These are phyloP conservation scores for Forsythia suspensa DNA, from an alignment of 257 asterid genomes.

Conservation along the genomic window DNA sequence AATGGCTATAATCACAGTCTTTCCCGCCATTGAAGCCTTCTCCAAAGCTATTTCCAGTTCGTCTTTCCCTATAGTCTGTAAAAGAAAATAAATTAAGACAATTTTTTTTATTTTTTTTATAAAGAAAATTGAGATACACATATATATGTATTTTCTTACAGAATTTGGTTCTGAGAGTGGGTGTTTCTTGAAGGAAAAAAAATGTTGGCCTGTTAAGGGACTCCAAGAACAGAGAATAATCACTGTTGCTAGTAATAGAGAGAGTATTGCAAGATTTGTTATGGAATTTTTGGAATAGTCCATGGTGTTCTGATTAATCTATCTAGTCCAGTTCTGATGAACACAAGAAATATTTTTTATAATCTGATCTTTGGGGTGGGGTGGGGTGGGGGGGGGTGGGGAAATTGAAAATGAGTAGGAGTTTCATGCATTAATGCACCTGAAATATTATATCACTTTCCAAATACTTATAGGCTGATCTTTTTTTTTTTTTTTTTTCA, in stretches of 20 bases:
- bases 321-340: not conserved
- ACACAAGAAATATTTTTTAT: not conserved
- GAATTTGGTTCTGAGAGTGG: slow-evolving; percentile 6
- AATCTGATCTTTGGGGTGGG: not conserved
- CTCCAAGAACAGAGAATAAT: slow-evolving; percentile 30
- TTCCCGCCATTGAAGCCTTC: slow-evolving; percentile 54
- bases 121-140: too few relatives aligned
- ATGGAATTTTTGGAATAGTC: slow-evolving; percentile 33
- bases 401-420: slow-evolving; percentile 14
- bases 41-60: slow-evolving; percentile 44
- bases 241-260: slow-evolving; percentile 27
- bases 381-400: not conserved
- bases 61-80: slow-evolving; percentile 19
- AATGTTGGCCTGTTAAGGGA: slow-evolving; percentile 20
- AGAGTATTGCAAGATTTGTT: slow-evolving; percentile 31
- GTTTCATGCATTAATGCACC: slow-evolving; percentile 30
- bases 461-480: too few relatives aligned
- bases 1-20: slow-evolving; percentile 59
- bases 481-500: too few relatives aligned
- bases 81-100: not conserved
- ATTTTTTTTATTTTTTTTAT: not conserved
- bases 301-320: slow-evolving; percentile 22
- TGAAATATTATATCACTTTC: not conserved
- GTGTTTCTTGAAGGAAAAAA: not conserved
- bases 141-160: slow-evolving; percentile 8